A percentile compares a stretch with the other conserved stretches of the same genome.
Evolutionary conservation across 2,329 filamentous ascomycete species (phyloP).

Genomic region (Corynespora cassiicola): DNA sequence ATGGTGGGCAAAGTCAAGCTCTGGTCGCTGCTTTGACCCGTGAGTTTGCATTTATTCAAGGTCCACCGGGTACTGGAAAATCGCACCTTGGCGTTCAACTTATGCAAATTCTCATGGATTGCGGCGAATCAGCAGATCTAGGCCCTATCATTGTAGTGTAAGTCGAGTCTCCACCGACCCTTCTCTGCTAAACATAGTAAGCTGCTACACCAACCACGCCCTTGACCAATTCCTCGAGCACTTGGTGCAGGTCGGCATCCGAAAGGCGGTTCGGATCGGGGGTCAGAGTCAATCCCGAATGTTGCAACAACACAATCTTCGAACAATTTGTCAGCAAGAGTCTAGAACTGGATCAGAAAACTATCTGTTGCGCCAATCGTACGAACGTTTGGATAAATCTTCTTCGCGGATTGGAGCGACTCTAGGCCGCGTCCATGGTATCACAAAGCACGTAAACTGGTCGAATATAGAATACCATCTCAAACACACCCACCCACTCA

Average conservation of each 20-base stretch:
- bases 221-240: slow-evolving; percentile 68
- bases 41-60: slow-evolving; percentile 69
- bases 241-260: slow-evolving; percentile 55
- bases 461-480: slow-evolving; percentile 21
- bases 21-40: slow-evolving; percentile 61
- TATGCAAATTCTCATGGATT: slow-evolving; percentile 62
- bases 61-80: slow-evolving; percentile 75
- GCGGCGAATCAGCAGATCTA: slow-evolving; percentile 39
- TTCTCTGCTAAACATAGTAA: slow-evolving; percentile 11
- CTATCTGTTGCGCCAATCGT: slow-evolving; percentile 14
- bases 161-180: slow-evolving; percentile 10
- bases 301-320: slow-evolving; percentile 60
- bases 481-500: slow-evolving; percentile 12
- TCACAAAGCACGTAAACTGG: slow-evolving; percentile 22
- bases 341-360: slow-evolving; percentile 25
- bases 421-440: slow-evolving; percentile 10
- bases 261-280: slow-evolving; percentile 68
- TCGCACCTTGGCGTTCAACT: slow-evolving; percentile 66
- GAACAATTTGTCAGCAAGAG: slow-evolving; percentile 25
- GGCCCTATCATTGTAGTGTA: slow-evolving; percentile 54
- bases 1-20: slow-evolving; percentile 57
- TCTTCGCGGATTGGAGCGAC: no score
- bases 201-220: slow-evolving; percentile 61
- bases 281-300: slow-evolving; percentile 62
- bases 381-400: slow-evolving; percentile 19